Base-by-base conservation (phyloP, 1,284 basidiomycete genomes). In the Polyporus tsugae region DNA sequence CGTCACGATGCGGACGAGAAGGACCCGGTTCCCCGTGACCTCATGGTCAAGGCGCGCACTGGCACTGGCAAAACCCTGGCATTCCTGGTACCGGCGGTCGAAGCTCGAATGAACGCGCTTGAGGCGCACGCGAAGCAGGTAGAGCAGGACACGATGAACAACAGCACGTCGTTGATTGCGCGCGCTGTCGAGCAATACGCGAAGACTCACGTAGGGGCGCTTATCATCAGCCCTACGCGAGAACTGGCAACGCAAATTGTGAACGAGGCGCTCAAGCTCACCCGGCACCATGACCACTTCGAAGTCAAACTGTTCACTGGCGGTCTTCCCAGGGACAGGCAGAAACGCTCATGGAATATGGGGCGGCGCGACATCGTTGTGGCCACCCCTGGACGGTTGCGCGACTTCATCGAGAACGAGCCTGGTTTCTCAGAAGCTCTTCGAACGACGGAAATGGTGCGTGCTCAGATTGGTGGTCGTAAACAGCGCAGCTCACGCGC, bases 161-260 rank as follows among this genome's bases (percentile, higher is more conserved):
- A 72, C 11, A 60, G 22, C 36, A 39, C 38, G 13, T 25, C 72
- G 0, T 63, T 84, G 0, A 78, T 79, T 53, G 73, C 66, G 2
- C 75, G 76, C 4, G 83, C 83, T 3, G 74, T 74, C 42, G 78
- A 81, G 17, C 70, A 74, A 2, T 86, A 85, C 74, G 80, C 85
- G 2, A 81, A 81, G 25, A 74, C 80, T 11, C 81, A 85, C 35
- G 90, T 91, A 55, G 96, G 97, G 6, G 84, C 92, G 0, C 86
- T 99, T 22, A 87, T 99, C 77, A 90, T 99, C 78, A 95, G 92
- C 44, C 97, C 98, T 2, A 99, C 97, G 0, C 90, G 98, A 69
- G 97, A 99, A 78, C 85, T 98, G 62, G 97, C 97, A 0, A 93
- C 92, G 1, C 97, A 98, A 80, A 99, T 99, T 73, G 96, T 96